Conservation (phyloP, 2,329 filamentous ascomycete species). For the Calonectria pteridis region DNA sequence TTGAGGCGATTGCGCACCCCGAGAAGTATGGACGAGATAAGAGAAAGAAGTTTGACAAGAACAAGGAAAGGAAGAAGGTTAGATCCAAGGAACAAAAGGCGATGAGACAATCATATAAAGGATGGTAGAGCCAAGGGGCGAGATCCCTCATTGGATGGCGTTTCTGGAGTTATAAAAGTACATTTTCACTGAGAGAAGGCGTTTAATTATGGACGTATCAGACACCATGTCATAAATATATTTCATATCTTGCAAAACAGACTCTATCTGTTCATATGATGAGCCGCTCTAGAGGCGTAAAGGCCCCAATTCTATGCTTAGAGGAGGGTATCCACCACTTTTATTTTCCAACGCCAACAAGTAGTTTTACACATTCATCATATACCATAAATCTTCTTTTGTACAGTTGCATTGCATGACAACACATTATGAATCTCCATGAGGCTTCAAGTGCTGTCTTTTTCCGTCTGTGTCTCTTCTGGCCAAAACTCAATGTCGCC, state of each 20-base stretch:
- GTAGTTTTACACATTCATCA: conserved; percentile 30
- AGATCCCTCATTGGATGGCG: conserved; percentile 42
- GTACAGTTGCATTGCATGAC: background rate
- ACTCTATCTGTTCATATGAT: background rate
- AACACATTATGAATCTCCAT: conserved; percentile 13
- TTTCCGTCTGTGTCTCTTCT: conserved; percentile 64
- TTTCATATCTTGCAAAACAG: conserved; percentile 18
- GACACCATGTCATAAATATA: conserved; percentile 27
- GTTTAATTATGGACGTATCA: conserved; percentile 29
- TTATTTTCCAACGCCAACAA: conserved; percentile 35
- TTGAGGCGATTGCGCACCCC: conserved; percentile 86
- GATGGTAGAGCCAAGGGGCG: conserved; percentile 45
- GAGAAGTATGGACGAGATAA: conserved; percentile 84
- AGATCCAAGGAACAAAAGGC: conserved; percentile 80
- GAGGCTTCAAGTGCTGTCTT: conserved; percentile 36
- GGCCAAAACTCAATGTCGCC: conserved; percentile 96
- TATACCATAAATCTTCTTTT: conserved; percentile 27
- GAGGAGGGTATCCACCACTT: conserved; percentile 33
- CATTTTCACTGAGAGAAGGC: conserved; percentile 33
- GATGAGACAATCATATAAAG: conserved; percentile 77
- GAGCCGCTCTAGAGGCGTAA: background rate
- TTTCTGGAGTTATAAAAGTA: conserved; percentile 39
- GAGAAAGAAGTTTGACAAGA: conserved; percentile 85
- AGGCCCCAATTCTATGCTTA: conserved; percentile 20
- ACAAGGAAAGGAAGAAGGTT: conserved; percentile 85